Conservation (phyloP, 2,329 filamentous ascomycete genomes). For the Claviceps humidiphila region DNA sequence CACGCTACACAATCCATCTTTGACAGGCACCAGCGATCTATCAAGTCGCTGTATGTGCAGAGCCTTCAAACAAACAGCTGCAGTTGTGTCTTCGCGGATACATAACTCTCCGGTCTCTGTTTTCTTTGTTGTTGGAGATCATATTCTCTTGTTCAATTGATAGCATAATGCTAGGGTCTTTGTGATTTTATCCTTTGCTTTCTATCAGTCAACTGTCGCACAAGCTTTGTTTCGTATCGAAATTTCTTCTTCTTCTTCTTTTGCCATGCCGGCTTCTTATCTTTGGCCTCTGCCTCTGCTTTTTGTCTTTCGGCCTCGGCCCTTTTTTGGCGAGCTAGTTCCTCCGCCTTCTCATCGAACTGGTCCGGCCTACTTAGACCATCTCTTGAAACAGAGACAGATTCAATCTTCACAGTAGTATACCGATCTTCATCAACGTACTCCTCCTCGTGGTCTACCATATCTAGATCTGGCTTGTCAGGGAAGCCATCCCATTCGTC, state of each 20-base stretch:
- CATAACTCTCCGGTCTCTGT: constrained; percentile 8
- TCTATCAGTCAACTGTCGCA: constrained; percentile 59
- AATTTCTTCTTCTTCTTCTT: constrained; percentile 89
- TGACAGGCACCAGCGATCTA: constrained; percentile 16
- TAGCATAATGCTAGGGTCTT: constrained; percentile 3
- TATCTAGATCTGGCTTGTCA: constrained; percentile 32
- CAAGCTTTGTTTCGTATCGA: constrained; percentile 78
- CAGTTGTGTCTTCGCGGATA: constrained; percentile 18
- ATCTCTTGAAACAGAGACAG: constrained; percentile 65
- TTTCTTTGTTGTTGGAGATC: neutral
- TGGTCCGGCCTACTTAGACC: constrained; percentile 47
- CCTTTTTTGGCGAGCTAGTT: constrained; percentile 7
- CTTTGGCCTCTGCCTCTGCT: constrained; percentile 18
- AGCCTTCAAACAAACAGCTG: constrained; percentile 13
- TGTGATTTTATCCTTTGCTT: constrained; percentile 54
- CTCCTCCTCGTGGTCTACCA: constrained; percentile 74
- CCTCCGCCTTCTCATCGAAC: constrained; percentile 23
- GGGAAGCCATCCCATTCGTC: constrained; percentile 55
- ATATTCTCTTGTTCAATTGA: neutral
- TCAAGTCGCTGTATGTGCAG: constrained; percentile 18
- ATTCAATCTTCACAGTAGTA: constrained; percentile 88
- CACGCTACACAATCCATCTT: constrained; percentile 13
- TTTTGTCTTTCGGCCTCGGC: constrained; percentile 17
- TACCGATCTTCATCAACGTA: constrained; percentile 95
- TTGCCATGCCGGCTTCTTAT: constrained; percentile 17